Base-by-base conservation (phyloP, 768 basidiomycete species). In the Saitozyma sp. region DNA sequence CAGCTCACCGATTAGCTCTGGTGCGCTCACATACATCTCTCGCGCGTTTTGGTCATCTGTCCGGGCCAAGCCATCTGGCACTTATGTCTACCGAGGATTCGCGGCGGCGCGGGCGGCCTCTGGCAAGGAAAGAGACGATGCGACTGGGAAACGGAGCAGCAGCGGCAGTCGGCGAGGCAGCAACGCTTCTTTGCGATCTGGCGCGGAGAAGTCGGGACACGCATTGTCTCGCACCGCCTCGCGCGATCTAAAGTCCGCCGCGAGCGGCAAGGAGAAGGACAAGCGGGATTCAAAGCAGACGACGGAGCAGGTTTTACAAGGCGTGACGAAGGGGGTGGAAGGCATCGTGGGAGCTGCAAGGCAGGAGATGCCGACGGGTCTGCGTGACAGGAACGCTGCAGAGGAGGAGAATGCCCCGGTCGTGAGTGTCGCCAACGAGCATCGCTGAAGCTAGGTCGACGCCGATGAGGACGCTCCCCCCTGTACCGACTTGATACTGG, bases 401-500 rank as follows among this genome's bases (percentile, higher is more conserved):
- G 71, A 75, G 50, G 78, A 78, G 65, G 79, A 78, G 65, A 69
- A 71, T 29, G 68, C 67, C 0, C 78, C 78, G 1, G 29, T 73
- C n/a, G 74, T 76, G 56, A 64, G 73, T 29, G 5, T 5, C 29
- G 29, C 29, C 29, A 5, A 2, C 5, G 29, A 29, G 29, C 29
- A 29, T 65, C 11, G 38, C 51, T 37, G 9, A 50, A 50, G 16
- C 51, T 58, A 38, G 41, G 37, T 9, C 50, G 29, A 29, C 29
- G 29, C 29, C 16, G 68, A 71, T 38, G 75, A 73, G 17, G 73
- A 75, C n/a, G 76, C 80, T 45, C 54, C 67, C 13, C 74, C 71
- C 8, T 78, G 76, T 56, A 82, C 82, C 4, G 82, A 82, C 66
- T 71, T 82, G 20, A 81, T 82, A n/a, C 65, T 83, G 54, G 76